These are phyloP conservation scores for Metschnikowia lochheadii DNA, from an alignment of 805 yeast species.

Conservation along the genomic window DNA sequence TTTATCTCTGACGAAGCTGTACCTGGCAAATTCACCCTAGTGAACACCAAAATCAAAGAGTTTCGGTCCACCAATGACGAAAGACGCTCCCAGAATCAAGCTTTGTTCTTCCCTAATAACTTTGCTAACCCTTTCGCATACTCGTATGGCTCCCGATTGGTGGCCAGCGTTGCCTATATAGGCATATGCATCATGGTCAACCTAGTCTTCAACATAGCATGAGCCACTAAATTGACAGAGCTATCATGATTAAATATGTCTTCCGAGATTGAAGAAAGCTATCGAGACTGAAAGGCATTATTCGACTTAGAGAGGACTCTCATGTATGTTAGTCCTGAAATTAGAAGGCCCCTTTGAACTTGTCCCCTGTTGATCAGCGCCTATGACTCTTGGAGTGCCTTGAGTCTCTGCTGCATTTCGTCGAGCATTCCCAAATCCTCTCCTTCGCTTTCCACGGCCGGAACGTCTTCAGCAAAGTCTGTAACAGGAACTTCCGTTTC, in stretches of 20 bases:
- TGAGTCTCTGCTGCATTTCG: constrained; percentile 85
- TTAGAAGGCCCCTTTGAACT: not conserved
- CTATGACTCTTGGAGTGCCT: constrained; percentile 59
- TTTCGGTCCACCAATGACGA: not conserved
- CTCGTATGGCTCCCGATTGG: not conserved
- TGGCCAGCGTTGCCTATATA: not conserved
- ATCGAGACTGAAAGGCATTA: too few species aligned
- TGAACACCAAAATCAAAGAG: not conserved
- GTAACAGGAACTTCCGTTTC: constrained; percentile 31
- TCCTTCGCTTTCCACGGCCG: constrained; percentile 36
- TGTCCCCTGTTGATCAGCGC: not conserved
- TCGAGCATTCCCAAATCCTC: constrained; percentile 73
- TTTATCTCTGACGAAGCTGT: constrained; percentile 6
- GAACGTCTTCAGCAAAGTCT: constrained; percentile 18
- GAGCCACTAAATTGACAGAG: not conserved
- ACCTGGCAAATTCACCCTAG: not conserved
- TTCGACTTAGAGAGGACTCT: too few species aligned
- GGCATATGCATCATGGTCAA: constrained; percentile 1
- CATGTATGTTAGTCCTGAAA: not conserved
- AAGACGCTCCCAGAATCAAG: not conserved
- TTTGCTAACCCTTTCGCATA: not conserved
- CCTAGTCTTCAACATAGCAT: not conserved
- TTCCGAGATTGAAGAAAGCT: too few species aligned
- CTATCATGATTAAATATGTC: too few species aligned
- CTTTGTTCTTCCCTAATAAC: not conserved